Evolutionary conservation across 345 rosid genomes (phyloP).

Genomic region (Aquilaria sinensis): DNA sequence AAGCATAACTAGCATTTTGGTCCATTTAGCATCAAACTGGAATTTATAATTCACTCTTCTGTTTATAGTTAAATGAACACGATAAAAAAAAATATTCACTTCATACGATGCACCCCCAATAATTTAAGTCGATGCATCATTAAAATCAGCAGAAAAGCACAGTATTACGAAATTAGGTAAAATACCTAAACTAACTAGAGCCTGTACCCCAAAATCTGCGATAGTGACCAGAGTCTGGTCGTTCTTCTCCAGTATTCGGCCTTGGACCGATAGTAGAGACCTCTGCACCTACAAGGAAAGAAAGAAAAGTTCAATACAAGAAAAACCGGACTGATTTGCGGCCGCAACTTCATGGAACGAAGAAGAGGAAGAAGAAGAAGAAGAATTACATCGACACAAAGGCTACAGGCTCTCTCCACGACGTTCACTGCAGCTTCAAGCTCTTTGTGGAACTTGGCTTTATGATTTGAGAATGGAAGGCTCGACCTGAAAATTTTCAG

Average conservation of each 20-base stretch:
- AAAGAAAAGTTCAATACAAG: neutral
- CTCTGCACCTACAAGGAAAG: conserved; percentile 35
- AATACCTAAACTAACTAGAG: conserved; percentile 74
- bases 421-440: conserved; percentile 64
- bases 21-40: neutral
- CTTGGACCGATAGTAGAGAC: conserved; percentile 35
- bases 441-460: conserved; percentile 64
- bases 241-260: conserved; percentile 63
- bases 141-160: neutral
- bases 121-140: neutral
- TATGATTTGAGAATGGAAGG: conserved; percentile 55
- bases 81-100: neutral
- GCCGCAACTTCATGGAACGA: neutral
- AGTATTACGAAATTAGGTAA: neutral
- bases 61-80: neutral
- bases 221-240: conserved; percentile 81
- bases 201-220: conserved; percentile 94
- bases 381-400: conserved; percentile 58
- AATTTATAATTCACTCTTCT: no score
- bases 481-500: conserved; percentile 31
- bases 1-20: neutral
- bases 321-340: neutral
- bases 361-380: neutral
- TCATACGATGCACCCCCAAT: no score
- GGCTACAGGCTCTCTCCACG: conserved; percentile 76